Evolutionary conservation across 495 filamentous ascomycete genomes (phyloP).

Genomic region (Xylaria acuta): DNA sequence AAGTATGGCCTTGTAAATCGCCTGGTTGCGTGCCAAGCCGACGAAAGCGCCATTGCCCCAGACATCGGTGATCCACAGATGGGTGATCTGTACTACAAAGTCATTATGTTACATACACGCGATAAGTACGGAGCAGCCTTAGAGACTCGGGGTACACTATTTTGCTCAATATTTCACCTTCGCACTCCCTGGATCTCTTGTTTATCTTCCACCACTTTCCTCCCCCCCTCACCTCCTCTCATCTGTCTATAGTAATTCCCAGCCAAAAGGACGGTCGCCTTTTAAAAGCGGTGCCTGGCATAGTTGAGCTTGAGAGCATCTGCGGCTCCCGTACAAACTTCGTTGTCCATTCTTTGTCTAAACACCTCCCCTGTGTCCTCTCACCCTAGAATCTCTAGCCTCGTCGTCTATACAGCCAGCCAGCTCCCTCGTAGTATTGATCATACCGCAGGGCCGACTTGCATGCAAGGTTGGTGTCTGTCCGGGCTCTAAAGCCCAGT

Average conservation of each 20-base stretch:
- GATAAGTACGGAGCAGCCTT: background rate
- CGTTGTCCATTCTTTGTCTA: slow-evolving; percentile 21
- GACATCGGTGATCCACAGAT: slow-evolving; percentile 33
- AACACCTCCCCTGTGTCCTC: background rate
- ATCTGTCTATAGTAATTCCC: slow-evolving; percentile 14
- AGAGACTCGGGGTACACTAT: slow-evolving; percentile 9
- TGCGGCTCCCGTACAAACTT: slow-evolving; percentile 23
- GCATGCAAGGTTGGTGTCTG: slow-evolving; percentile 24
- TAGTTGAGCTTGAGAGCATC: slow-evolving; percentile 8
- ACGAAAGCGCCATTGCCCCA: slow-evolving; percentile 17
- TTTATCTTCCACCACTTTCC: background rate
- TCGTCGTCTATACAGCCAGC: slow-evolving; percentile 9
- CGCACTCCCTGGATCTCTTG: slow-evolving; percentile 5
- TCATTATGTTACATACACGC: slow-evolving; percentile 22
- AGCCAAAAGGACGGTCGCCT: slow-evolving; percentile 1
- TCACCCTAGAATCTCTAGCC: background rate
- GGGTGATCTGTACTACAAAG: slow-evolving; percentile 39
- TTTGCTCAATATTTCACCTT: slow-evolving; percentile 20
- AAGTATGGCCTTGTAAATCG: slow-evolving; percentile 15
- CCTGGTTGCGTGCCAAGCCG: slow-evolving; percentile 14
- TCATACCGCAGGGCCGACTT: slow-evolving; percentile 10
- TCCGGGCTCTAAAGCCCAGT: background rate
- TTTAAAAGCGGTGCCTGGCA: background rate
- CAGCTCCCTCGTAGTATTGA: slow-evolving; percentile 11
- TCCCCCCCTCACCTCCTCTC: background rate